phyloP scores from a whole-genome alignment of 2,329 filamentous ascomycete species.

The Xylariaceae sp. region DNA sequence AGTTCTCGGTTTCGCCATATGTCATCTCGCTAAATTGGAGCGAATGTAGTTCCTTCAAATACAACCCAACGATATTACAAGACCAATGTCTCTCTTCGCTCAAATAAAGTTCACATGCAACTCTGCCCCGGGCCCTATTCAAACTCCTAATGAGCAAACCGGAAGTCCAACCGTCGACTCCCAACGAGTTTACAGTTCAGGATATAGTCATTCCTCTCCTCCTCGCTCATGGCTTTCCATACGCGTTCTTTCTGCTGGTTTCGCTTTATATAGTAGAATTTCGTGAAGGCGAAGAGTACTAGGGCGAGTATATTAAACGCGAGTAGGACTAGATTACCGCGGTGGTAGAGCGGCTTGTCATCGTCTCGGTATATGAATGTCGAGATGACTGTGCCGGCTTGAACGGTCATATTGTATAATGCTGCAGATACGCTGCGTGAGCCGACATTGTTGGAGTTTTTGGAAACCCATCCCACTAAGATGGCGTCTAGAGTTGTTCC shows the following conservation, averaged over 20 bases:
- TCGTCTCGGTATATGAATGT: slow-evolving; percentile 49
- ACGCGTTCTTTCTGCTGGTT: slow-evolving; percentile 44
- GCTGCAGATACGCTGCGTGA: slow-evolving; percentile 56
- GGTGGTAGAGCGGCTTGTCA: slow-evolving; percentile 51
- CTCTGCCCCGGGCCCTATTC: no score
- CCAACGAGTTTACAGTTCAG: slow-evolving; percentile 37
- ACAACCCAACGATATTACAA: no score
- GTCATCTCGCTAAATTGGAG: no score
- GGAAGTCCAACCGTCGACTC: slow-evolving; percentile 41
- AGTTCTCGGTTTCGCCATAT: no score
- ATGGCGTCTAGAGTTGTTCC: slow-evolving; percentile 43
- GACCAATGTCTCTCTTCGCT: no score
- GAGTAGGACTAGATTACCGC: slow-evolving; percentile 52
- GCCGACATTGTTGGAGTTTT: slow-evolving; percentile 57
- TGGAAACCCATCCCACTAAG: slow-evolving; percentile 54
- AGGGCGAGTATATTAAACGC: slow-evolving; percentile 48
- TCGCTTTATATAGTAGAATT: slow-evolving; percentile 49
- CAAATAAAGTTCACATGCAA: no score
- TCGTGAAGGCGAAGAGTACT: slow-evolving; percentile 45
- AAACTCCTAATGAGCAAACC: slow-evolving; percentile 34
- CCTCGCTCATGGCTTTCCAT: slow-evolving; percentile 46
- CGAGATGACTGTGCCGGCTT: slow-evolving; percentile 32
- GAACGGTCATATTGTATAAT: slow-evolving; percentile 50
- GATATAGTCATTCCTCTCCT: slow-evolving; percentile 47
- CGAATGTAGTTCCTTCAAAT: no score